Evolutionary conservation across 2,329 filamentous ascomycete species (phyloP), one percentile per base, ranked within the genome.

Genomic region (Chaetomiaceae sp.): DNA sequence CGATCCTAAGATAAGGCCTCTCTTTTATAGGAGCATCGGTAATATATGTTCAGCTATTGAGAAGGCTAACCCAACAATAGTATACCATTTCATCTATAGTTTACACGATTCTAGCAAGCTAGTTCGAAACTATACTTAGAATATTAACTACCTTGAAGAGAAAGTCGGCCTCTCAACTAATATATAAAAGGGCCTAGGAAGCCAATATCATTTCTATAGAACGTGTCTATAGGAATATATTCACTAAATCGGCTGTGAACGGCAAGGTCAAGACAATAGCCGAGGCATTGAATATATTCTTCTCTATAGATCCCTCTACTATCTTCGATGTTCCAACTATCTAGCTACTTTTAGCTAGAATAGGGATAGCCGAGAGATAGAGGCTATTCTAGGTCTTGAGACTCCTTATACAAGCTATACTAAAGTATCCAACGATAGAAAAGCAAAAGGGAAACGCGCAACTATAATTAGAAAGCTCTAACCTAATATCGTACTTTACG

Each of bases 101-200:
- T 48, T 52, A 44, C 44, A 33, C 40, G 31, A 52, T 34, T 33
- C 44, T 48, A 23, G 46, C 17, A 53, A 39, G 21, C 20, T 53
- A 46, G 46, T 53, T 49, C 46, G 51, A 37, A 25, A 42, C 45
- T 53, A 53, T 35, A 53, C 50, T 42, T 41, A 53, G 35, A 53
- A 49, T 30, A 53, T 53, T 40, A 45, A 53, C 45, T 41, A 35
- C 30, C 50, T 53, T 45, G 50, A 53, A 48, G 45, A 42, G 30
- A 49, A 49, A 45, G 46, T 37, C 45, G 37, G 50, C 45, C 50
- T 53, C 45, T 53, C 46, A n/a, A 49, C 41, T 27, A 30, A 53
- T 53, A n/a, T 44, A 20, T 45, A 20, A 25, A 42, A 53, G 41
- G 45, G 45, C n/a, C 25, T 30, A 37, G 50, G 45, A 42, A 43